Conservation (phyloP, 768 basidiomycete species). For the Boletus insuetus region DNA sequence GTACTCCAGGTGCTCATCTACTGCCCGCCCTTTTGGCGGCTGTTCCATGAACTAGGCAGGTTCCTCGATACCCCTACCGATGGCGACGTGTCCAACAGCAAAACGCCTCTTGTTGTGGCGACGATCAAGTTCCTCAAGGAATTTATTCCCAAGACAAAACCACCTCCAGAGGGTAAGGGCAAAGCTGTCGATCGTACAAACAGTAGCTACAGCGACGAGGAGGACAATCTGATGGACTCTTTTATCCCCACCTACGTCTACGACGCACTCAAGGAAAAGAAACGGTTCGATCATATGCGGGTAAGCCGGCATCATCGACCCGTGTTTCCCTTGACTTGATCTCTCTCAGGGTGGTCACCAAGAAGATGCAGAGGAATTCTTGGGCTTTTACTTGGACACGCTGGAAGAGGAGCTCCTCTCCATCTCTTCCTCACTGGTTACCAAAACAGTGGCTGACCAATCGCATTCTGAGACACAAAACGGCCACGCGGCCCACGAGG, state of each 20-base stretch:
- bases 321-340: not conserved
- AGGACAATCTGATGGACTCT: conserved; percentile 54
- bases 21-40: conserved; percentile 77
- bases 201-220: conserved; percentile 36
- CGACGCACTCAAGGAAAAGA: conserved; percentile 91
- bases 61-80: conserved; percentile 37
- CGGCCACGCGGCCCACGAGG: conserved; percentile 35
- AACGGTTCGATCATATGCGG: conserved; percentile 90
- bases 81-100: conserved; percentile 26
- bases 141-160: conserved; percentile 43
- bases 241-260: conserved; percentile 88
- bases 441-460: conserved; percentile 33
- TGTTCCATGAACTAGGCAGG: conserved; percentile 72
- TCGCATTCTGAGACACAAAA: conserved; percentile 9
- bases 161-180: conserved; percentile 32
- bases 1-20: conserved; percentile 90
- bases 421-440: conserved; percentile 53
- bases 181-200: conserved; percentile 38
- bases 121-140: conserved; percentile 76
- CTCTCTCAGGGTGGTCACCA: conserved; percentile 76
- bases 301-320: conserved; percentile 43
- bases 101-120: conserved; percentile 62
- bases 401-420: conserved; percentile 87
- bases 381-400: conserved; percentile 96
- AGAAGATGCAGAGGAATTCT: conserved; percentile 97